Base-by-base conservation (phyloP, 257 asterid genomes). In the Nyctanthes arbortristis region DNA sequence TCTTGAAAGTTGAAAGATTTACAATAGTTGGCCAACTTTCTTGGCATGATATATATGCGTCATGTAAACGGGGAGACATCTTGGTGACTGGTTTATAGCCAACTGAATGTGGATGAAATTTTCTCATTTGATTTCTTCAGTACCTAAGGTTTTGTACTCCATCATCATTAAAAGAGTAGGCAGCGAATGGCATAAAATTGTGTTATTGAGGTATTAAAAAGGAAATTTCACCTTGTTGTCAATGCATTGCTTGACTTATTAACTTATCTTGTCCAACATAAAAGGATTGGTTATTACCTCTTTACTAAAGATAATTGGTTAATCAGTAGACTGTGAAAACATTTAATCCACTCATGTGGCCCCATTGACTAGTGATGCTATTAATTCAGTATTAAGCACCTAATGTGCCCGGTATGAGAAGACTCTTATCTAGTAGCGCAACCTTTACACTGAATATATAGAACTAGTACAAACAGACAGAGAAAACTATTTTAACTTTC, bases 31-130 rank as follows among this genome's bases (percentile, higher is more conserved):
- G 32, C 57, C 2, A 64, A 64, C 57, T 20, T 39, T 58, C n/a
- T 64, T 18, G 2, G 56, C 25, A 5, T 55, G 33, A 43, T 47
- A 37, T 66, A 18, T 40, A 66, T 45, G 18, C n/a, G 52, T 45
- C 34, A 49, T 14, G 63, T 37, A 49, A 63, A 49, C 7, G 37
- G 68, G 68, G 57, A 37, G 36, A 34, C 35, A 63, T 20, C 68
- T 63, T 14, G 22, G 10, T 63, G 68, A 2, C 7, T 32, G 7
- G 35, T 32, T 32, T 32, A 32, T 32, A 32, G 35, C 7, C 7
- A 7, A 32, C 35, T 32, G 7, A 32, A 32, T 32, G 7, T 32
- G 7, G 35, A 32, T 7, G 4, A 4, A 32, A 32, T 32, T 32
- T 0, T 1, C n/a, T 37, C 45, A 37, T 37, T 37, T 37, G 13